These are phyloP conservation scores for Aspergillus ostianus DNA, from an alignment of 495 filamentous ascomycete species.

Conservation along the genomic window DNA sequence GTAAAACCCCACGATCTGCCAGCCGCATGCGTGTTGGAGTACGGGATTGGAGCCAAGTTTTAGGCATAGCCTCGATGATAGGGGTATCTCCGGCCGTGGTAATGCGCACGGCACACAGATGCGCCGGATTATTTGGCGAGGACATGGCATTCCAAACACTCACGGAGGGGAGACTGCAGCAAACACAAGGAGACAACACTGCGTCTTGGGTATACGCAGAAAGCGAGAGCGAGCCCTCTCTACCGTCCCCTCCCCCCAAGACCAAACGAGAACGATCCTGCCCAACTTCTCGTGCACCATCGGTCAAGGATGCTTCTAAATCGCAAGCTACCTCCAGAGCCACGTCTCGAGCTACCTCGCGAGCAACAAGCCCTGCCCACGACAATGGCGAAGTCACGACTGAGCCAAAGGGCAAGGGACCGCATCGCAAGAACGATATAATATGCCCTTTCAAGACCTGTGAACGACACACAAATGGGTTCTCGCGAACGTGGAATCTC, in stretches of 20 bases:
- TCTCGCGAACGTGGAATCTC: slow-evolving; percentile 42
- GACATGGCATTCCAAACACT: slow-evolving; percentile 60
- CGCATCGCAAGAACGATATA: slow-evolving; percentile 30
- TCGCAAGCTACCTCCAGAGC: background rate
- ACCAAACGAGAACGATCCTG: slow-evolving; percentile 6
- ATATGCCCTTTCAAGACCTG: slow-evolving; percentile 35
- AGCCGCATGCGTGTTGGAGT: slow-evolving; percentile 36
- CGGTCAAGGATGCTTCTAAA: background rate
- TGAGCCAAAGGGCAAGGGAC: slow-evolving; percentile 26
- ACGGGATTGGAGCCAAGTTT: slow-evolving; percentile 78
- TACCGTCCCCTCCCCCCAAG: slow-evolving; percentile 9
- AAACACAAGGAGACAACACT: slow-evolving; percentile 20
- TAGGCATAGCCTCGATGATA: slow-evolving; percentile 69
- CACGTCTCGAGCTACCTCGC: slow-evolving; percentile 11
- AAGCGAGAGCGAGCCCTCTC: slow-evolving; percentile 12
- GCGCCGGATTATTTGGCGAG: slow-evolving; percentile 67
- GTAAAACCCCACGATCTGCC: slow-evolving; percentile 9
- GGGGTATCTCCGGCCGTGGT: slow-evolving; percentile 63
- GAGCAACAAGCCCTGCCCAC: slow-evolving; percentile 10
- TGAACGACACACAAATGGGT: slow-evolving; percentile 30
- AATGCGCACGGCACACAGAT: slow-evolving; percentile 64
- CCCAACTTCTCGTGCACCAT: background rate
- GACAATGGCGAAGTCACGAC: background rate
- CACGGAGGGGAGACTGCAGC: slow-evolving; percentile 36
- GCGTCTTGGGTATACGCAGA: slow-evolving; percentile 29